phyloP scores from a whole-genome alignment of 331 rosid genomes.

The Telfairia occidentalis region DNA sequence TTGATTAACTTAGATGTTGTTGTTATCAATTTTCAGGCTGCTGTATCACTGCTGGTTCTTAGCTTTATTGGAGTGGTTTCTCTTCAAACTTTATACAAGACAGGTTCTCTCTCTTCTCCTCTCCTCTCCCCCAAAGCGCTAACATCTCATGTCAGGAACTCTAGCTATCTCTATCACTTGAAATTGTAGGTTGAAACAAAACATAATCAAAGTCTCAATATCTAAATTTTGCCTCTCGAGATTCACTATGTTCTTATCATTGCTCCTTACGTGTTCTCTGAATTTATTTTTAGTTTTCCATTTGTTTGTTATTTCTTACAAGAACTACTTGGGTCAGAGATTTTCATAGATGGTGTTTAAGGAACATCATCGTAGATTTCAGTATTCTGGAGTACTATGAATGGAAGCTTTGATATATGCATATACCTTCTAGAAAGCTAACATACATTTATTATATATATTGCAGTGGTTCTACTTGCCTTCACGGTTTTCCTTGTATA shows the following conservation, averaged over 20 bases:
- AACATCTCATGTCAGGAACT: not conserved
- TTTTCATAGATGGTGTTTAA: not conserved
- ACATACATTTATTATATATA: conserved; percentile 13
- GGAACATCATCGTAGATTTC: not conserved
- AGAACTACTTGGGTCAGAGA: not conserved
- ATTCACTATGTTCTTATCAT: not conserved
- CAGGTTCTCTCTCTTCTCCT: conserved; percentile 41
- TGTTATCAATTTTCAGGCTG: conserved; percentile 40
- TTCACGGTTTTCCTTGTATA: conserved; percentile 58
- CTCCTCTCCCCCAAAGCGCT: not conserved
- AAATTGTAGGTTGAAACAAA: not conserved
- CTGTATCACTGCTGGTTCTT: conserved; percentile 46
- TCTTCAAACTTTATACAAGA: conserved; percentile 42
- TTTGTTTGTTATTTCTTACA: not conserved
- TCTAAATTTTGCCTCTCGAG: not conserved
- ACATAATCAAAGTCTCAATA: not conserved
- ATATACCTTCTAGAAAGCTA: not conserved
- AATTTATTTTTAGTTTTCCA: not conserved
- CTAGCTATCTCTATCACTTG: not conserved
- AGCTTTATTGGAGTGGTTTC: conserved; percentile 70
- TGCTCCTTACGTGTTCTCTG: not conserved
- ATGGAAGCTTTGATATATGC: not conserved
- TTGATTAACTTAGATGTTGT: not conserved
- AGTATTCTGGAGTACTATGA: not conserved
- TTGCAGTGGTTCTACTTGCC: conserved; percentile 54